Evolutionary conservation across 192 early-diverging fungal species (phyloP).

Genomic region (Coemansia sp.): DNA sequence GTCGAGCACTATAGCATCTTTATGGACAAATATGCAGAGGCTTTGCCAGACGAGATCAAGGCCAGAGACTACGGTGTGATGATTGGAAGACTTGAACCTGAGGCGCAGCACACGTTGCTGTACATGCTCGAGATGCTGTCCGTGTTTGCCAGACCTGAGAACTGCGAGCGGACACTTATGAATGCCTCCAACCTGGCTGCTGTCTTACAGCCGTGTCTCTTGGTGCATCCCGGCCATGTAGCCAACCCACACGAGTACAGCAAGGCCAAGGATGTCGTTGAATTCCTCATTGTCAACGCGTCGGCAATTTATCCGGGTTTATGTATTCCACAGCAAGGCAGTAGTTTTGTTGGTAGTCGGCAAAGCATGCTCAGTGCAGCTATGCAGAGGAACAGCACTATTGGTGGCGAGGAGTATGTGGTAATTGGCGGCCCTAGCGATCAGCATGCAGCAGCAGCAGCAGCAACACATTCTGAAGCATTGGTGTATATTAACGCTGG

Average conservation of each 20-base stretch:
- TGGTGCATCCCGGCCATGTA: constrained; percentile 70
- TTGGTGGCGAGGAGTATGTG: constrained; percentile 6
- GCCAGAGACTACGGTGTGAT: constrained; percentile 55
- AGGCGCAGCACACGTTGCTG: constrained; percentile 65
- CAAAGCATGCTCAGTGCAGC: no score
- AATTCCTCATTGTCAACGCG: constrained; percentile 64
- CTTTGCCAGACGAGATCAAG: constrained; percentile 35
- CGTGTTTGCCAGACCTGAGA: constrained; percentile 37
- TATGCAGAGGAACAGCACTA: no score
- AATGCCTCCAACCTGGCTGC: constrained; percentile 71
- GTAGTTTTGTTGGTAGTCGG: neutral
- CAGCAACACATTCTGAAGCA: neutral
- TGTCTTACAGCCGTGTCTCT: constrained; percentile 71
- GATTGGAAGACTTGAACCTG: constrained; percentile 56
- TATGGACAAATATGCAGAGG: constrained; percentile 58
- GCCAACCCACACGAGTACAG: constrained; percentile 71
- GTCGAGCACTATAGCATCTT: constrained; percentile 64
- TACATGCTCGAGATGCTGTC: constrained; percentile 67
- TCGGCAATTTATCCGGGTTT: constrained; percentile 18
- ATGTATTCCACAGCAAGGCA: neutral
- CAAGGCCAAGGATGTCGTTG: constrained; percentile 69
- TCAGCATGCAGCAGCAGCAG: constrained; percentile 3
- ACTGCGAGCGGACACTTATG: constrained; percentile 63
- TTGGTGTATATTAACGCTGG: neutral
- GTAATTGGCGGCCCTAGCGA: constrained; percentile 2